Evolutionary conservation across 495 filamentous ascomycete genomes (phyloP).

Genomic region (Aspergillus kassunensis): DNA sequence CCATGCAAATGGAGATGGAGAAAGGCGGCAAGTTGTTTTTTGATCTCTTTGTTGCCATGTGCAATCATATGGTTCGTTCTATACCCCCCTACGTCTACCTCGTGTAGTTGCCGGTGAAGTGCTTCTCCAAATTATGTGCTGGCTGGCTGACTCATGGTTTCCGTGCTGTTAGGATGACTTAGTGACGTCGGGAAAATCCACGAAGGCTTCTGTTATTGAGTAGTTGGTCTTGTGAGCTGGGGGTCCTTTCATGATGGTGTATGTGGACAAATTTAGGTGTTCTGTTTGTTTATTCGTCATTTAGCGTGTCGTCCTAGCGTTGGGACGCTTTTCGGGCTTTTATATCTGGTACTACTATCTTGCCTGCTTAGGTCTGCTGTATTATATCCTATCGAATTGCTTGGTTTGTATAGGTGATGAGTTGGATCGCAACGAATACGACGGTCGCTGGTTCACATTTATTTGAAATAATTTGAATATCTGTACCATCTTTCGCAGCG

Average conservation of each 20-base stretch:
- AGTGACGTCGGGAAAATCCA: no score
- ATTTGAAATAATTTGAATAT: no score
- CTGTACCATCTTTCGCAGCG: no score
- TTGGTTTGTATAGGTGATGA: not conserved
- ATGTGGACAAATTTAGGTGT: no score
- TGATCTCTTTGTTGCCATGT: slow-evolving; percentile 88
- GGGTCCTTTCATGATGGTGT: no score
- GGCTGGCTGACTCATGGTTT: not conserved
- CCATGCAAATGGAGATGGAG: slow-evolving; percentile 96
- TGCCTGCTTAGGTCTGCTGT: not conserved
- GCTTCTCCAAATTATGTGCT: not conserved
- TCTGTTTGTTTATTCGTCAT: no score
- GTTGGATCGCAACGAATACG: not conserved
- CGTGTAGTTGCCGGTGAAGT: not conserved
- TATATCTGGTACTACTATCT: no score
- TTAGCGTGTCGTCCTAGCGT: not conserved
- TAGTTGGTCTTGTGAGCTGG: no score
- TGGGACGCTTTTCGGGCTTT: not conserved
- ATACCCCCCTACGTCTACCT: not conserved
- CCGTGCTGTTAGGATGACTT: no score
- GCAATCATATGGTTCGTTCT: slow-evolving; percentile 71
- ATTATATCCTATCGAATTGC: not conserved
- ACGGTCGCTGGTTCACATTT: no score
- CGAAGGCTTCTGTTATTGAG: not conserved
- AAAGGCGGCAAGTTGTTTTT: slow-evolving; percentile 83